Conservation (phyloP, 371 early-diverging fungal genomes). For the Amoeboaphelidium protococcarum region DNA sequence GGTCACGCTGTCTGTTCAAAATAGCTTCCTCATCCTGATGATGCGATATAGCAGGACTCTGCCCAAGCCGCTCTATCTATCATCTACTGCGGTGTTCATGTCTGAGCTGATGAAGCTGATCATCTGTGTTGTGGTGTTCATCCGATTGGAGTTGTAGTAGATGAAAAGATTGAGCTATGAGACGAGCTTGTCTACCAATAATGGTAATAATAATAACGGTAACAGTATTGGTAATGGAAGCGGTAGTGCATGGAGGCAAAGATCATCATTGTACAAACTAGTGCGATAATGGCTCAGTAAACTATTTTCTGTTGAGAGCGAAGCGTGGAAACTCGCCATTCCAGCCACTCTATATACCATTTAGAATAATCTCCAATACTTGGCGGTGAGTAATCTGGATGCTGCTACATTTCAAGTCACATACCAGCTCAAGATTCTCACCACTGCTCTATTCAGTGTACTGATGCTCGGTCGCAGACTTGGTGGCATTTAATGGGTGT, state of each 20-base stretch:
- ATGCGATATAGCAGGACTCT: conserved; percentile 52
- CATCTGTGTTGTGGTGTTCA: conserved; percentile 29
- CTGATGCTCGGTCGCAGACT: conserved; percentile 36
- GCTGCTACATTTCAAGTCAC: conserved; percentile 89
- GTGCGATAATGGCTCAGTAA: too few relatives aligned
- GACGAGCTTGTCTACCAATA: too few relatives aligned
- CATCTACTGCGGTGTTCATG: conserved; percentile 66
- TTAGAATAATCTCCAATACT: conserved; percentile 84
- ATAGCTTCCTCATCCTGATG: conserved; percentile 49
- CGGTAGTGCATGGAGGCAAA: too few relatives aligned
- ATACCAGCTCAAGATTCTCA: conserved; percentile 84
- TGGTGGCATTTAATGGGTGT: conserved; percentile 41
- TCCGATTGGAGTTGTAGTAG: too few relatives aligned
- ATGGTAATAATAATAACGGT: too few relatives aligned
- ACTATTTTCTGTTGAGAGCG: too few relatives aligned
- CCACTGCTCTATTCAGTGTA: conserved; percentile 77
- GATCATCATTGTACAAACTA: too few relatives aligned
- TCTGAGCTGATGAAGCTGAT: conserved; percentile 51
- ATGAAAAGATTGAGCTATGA: too few relatives aligned
- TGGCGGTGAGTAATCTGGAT: conserved; percentile 61
- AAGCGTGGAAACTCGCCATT: conserved; percentile 35
- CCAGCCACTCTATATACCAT: conserved; percentile 75
- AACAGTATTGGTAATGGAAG: too few relatives aligned
- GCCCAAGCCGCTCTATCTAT: conserved; percentile 19
- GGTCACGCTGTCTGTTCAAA: conserved; percentile 59